phyloP scores from a whole-genome alignment of 176 grass and related monocot genomes.

The Phyllostachys edulis region DNA sequence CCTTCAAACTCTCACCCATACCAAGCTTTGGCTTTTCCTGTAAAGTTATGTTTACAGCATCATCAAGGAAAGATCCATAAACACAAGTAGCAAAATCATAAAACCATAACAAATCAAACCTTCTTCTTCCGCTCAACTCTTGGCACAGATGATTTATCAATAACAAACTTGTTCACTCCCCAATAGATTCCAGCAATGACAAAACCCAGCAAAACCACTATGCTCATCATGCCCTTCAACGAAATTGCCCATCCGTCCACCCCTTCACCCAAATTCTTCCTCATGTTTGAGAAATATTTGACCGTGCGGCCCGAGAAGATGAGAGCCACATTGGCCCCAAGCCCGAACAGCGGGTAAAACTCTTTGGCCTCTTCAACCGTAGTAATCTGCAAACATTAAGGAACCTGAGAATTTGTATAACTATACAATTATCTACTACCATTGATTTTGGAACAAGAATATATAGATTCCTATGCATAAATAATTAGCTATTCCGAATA shows the following conservation, averaged over 20 bases:
- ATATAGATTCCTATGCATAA: not conserved
- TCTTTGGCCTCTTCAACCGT: conserved; percentile 98
- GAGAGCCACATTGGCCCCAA: conserved; percentile 89
- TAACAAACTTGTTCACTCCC: conserved; percentile 77
- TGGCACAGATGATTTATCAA: conserved; percentile 71
- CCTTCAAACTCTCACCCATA: conserved; percentile 92
- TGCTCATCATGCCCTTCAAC: conserved; percentile 97
- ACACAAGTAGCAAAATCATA: conserved; percentile 2
- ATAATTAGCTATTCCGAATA: not conserved
- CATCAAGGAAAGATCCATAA: conserved; percentile 18
- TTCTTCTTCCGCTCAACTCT: conserved; percentile 70
- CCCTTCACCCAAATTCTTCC: conserved; percentile 81
- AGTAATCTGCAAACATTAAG: conserved; percentile 67
- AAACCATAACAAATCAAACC: conserved; percentile 41
- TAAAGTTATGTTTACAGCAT: conserved; percentile 25
- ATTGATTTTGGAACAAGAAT: not conserved
- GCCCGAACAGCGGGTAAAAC: conserved; percentile 94
- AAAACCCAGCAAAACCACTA: conserved; percentile 77
- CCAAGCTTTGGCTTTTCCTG: conserved; percentile 95
- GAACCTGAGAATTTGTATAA: not conserved
- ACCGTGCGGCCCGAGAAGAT: conserved; percentile 96
- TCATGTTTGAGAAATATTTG: conserved; percentile 94
- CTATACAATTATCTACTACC: not conserved
- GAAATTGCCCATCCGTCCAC: conserved; percentile 96
- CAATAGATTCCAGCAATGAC: conserved; percentile 77